A percentile compares a stretch with the other conserved stretches of the same genome.
These are phyloP conservation scores for sunflower (Helianthus annuus) DNA, from an alignment of 129 eudicot species.

Conservation along the genomic window DNA sequence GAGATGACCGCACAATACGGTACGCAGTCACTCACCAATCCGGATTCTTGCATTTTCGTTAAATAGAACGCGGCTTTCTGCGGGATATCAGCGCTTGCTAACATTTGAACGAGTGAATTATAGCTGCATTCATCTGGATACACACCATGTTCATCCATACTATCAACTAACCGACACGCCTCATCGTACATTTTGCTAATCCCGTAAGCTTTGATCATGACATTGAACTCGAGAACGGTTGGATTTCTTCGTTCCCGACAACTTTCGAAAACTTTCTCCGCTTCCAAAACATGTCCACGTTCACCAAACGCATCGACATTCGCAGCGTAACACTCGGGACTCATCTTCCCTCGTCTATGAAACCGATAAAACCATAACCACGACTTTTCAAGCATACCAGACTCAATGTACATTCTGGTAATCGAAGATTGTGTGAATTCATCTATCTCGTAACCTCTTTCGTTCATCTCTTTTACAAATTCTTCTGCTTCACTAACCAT, in stretches of 20 bases:
- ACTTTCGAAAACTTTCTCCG: constrained; percentile 50
- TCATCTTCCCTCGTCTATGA: constrained; percentile 68
- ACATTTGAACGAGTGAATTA: constrained; percentile 52
- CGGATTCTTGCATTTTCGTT: constrained; percentile 66
- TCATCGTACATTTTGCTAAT: constrained; percentile 59
- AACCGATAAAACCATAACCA: constrained; percentile 84
- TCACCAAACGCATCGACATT: constrained; percentile 92
- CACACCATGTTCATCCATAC: constrained; percentile 60
- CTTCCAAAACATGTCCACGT: constrained; percentile 64
- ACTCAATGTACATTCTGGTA: constrained; percentile 87
- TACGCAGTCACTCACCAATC: constrained; percentile 52
- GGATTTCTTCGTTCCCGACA: constrained; percentile 56
- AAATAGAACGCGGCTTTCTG: constrained; percentile 57
- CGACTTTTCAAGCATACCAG: constrained; percentile 62
- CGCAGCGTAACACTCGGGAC: constrained; percentile 81
- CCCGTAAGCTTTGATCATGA: constrained; percentile 91
- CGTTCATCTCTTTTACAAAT: constrained; percentile 69
- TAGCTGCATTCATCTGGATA: constrained; percentile 76
- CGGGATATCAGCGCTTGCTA: constrained; percentile 68
- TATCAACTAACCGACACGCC: constrained; percentile 67
- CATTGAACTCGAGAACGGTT: constrained; percentile 72
- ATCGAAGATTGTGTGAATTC: constrained; percentile 84
- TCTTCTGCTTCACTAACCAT: constrained; percentile 89
- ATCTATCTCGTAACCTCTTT: constrained; percentile 63
- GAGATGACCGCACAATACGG: constrained; percentile 83